Evolutionary conservation across 176 grass and related monocot species (phyloP).

Genomic region (Coix lacrymajobi): DNA sequence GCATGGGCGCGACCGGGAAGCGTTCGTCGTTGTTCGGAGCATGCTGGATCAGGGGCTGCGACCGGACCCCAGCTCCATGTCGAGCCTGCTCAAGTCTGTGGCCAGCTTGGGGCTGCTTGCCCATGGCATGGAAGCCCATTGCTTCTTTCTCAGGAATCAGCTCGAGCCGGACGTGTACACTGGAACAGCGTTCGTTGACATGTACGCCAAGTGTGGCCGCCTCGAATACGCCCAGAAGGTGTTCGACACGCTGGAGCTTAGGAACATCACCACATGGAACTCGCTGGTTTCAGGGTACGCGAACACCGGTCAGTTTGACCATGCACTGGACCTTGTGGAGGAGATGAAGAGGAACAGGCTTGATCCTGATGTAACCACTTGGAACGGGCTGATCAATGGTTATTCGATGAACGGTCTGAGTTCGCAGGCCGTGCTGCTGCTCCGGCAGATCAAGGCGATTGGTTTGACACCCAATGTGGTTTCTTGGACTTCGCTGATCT

Average conservation of each 20-base stretch:
- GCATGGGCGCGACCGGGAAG: slow-evolving; percentile 41
- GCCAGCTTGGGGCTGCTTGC: slow-evolving; percentile 35
- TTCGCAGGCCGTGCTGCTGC: slow-evolving; percentile 57
- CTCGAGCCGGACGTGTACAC: slow-evolving; percentile 51
- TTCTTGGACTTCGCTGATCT: slow-evolving; percentile 72
- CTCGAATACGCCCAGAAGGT: slow-evolving; percentile 50
- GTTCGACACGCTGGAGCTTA: slow-evolving; percentile 50
- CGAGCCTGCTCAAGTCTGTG: slow-evolving; percentile 61
- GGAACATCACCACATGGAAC: slow-evolving; percentile 78
- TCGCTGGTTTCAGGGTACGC: slow-evolving; percentile 64
- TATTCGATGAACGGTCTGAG: slow-evolving; percentile 52
- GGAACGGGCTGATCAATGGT: slow-evolving; percentile 79
- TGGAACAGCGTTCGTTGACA: slow-evolving; percentile 61
- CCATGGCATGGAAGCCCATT: slow-evolving; percentile 56
- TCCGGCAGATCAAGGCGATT: slow-evolving; percentile 58
- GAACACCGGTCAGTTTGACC: slow-evolving; percentile 33
- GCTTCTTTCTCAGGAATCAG: slow-evolving; percentile 50
- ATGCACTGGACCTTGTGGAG: slow-evolving; percentile 52
- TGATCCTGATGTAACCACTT: slow-evolving; percentile 68
- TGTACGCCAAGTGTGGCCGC: slow-evolving; percentile 65
- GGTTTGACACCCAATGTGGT: slow-evolving; percentile 58
- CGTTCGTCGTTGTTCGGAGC: slow-evolving; percentile 34
- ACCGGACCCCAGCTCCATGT: slow-evolving; percentile 48
- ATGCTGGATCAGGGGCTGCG: slow-evolving; percentile 39
- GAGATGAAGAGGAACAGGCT: slow-evolving; percentile 57